Percentiles rank a stretch among this genome's conserved stretches.
Conservation (phyloP, 805 yeast genomes). For the Lipomyces japonicus region DNA sequence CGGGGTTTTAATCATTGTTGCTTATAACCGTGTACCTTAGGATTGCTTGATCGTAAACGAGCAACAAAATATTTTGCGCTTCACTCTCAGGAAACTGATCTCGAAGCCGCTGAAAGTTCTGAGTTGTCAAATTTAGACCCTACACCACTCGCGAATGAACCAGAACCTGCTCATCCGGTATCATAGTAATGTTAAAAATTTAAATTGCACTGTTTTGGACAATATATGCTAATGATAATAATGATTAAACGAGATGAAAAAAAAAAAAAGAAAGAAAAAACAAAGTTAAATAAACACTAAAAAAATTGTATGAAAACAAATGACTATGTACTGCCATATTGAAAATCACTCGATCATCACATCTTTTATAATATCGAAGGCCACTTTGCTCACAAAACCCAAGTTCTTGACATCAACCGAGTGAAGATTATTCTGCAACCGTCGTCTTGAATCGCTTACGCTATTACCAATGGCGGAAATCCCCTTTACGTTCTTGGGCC, state of each 20-base stretch:
- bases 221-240: neutral
- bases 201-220: neutral
- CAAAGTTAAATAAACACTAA: too few species aligned
- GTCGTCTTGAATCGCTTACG: constrained; percentile 8
- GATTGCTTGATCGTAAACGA: constrained; percentile 32
- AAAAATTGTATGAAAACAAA: too few species aligned
- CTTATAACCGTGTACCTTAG: constrained; percentile 8
- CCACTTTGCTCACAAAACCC: constrained; percentile 19
- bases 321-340: too few species aligned
- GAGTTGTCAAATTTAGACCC: neutral
- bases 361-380: constrained; percentile 12
- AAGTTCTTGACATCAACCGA: constrained; percentile 8
- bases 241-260: neutral
- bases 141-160: neutral
- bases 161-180: neutral
- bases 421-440: constrained; percentile 9
- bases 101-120: constrained; percentile 7
- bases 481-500: constrained; percentile 15
- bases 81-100: constrained; percentile 3
- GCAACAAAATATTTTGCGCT: constrained; percentile 24
- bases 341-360: too few species aligned
- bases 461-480: constrained; percentile 16
- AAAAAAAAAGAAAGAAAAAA: neutral
- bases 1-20: neutral
- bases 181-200: too few species aligned